Percentiles rank a stretch among this genome's conserved stretches.
These are phyloP conservation scores for Jacaranda mimosifolia DNA, from an alignment of 257 asterid genomes.

Conservation along the genomic window DNA sequence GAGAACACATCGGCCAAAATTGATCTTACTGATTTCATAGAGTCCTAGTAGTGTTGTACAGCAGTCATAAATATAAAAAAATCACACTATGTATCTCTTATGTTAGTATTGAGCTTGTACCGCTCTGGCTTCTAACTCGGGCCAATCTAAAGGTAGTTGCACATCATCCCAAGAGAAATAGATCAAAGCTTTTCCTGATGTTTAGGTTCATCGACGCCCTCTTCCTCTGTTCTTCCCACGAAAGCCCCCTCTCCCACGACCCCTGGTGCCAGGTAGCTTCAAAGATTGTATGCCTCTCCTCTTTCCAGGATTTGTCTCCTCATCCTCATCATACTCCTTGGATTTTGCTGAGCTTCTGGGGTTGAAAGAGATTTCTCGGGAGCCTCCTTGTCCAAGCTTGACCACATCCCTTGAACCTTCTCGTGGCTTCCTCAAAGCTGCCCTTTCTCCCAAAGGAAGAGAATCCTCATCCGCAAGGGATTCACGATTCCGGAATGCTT, in stretches of 20 bases:
- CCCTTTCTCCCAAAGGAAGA: constrained; percentile 86
- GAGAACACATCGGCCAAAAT: constrained; percentile 18
- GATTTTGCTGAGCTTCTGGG: constrained; percentile 65
- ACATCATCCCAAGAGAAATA: no score
- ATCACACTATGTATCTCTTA: no score
- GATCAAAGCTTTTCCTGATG: constrained; percentile 2
- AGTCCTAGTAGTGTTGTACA: no score
- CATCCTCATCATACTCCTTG: constrained; percentile 68
- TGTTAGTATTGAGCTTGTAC: no score
- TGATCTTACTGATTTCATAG: not conserved
- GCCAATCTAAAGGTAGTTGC: no score
- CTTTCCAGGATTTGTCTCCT: constrained; percentile 52
- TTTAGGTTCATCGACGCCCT: constrained; percentile 35
- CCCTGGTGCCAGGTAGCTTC: constrained; percentile 67
- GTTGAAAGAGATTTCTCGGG: constrained; percentile 81
- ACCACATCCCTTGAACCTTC: constrained; percentile 50
- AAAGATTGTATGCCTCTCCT: constrained; percentile 80
- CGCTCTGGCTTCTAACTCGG: no score
- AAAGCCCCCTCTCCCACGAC: constrained; percentile 49
- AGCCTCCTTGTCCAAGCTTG: constrained; percentile 84
- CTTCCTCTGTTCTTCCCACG: constrained; percentile 49
- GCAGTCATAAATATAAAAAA: no score
- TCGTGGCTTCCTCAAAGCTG: constrained; percentile 47
- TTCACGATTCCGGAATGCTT: constrained; percentile 70
- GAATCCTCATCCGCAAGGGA: constrained; percentile 84